Evolutionary conservation across 1,284 basidiomycete genomes (phyloP).

Genomic region (Rhodotorula sp.): DNA sequence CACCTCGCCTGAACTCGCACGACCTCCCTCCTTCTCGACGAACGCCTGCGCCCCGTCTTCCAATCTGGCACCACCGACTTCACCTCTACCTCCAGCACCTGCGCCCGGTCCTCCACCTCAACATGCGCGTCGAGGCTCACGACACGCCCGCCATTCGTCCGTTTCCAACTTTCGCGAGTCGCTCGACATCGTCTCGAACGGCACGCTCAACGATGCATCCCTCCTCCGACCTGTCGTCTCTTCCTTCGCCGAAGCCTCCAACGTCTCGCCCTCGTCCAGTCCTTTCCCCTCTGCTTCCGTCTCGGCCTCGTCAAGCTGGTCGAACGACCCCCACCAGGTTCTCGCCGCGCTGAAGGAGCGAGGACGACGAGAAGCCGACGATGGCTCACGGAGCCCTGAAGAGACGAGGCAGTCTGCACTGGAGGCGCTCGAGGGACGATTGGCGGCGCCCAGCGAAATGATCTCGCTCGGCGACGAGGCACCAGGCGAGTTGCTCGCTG

Average conservation of each 20-base stretch:
- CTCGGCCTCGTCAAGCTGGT: slow-evolving; percentile 13
- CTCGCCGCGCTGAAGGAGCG: slow-evolving; percentile 41
- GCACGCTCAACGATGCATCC: slow-evolving; percentile 9
- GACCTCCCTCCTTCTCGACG: not conserved
- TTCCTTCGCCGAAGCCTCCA: slow-evolving; percentile 24
- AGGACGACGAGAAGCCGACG: slow-evolving; percentile 31
- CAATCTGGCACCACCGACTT: slow-evolving; percentile 9
- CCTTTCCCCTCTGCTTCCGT: not conserved
- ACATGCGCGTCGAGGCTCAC: slow-evolving; percentile 41
- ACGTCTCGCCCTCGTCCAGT: slow-evolving; percentile 1
- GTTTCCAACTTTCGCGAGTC: slow-evolving; percentile 44
- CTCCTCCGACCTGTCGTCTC: slow-evolving; percentile 30
- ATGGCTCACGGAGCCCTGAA: slow-evolving; percentile 13
- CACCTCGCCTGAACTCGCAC: not conserved
- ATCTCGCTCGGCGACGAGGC: slow-evolving; percentile 34
- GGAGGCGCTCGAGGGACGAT: slow-evolving; percentile 39
- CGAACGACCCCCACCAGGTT: slow-evolving; percentile 35
- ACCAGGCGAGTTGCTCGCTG: slow-evolving; percentile 31
- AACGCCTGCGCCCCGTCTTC: not conserved
- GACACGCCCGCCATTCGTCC: slow-evolving; percentile 39
- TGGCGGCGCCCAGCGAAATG: slow-evolving; percentile 34
- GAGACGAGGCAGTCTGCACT: slow-evolving; percentile 34
- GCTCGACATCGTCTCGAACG: slow-evolving; percentile 44
- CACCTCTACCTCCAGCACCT: slow-evolving; percentile 17
- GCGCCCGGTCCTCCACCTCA: slow-evolving; percentile 5